Percentiles rank a stretch among this genome's conserved stretches.
Conservation (phyloP, 805 yeast species). For the Osmozyma mogii region DNA sequence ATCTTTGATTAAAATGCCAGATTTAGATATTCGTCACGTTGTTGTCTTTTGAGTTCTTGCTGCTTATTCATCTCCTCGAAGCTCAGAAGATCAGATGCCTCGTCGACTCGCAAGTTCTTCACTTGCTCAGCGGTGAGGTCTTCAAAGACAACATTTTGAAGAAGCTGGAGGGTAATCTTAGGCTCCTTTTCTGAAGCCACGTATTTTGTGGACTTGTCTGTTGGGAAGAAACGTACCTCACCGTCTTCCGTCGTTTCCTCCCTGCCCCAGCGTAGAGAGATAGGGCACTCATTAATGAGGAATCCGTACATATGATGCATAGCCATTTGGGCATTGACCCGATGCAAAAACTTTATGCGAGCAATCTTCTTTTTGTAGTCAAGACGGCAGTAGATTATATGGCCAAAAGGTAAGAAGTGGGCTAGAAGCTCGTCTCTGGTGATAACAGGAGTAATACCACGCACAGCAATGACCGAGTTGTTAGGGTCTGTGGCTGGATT, state of each 20-base stretch:
- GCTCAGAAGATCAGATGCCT: conserved; percentile 12
- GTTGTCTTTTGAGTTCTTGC: conserved; percentile 2
- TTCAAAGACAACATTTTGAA: conserved; percentile 14
- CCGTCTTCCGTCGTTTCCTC: conserved; percentile 8
- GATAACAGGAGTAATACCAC: conserved; percentile 53
- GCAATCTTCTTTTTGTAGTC: conserved; percentile 17
- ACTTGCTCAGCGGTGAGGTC: conserved; percentile 8
- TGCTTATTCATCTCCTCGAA: conserved; percentile 13
- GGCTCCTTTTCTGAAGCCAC: conserved; percentile 14
- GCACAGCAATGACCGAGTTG: conserved; percentile 69
- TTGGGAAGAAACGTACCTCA: conserved; percentile 4
- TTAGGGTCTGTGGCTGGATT: conserved; percentile 70
- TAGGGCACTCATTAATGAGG: conserved; percentile 20
- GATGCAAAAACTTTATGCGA: conserved; percentile 18
- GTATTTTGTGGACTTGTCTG: conserved; percentile 7
- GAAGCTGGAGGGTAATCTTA: conserved; percentile 11
- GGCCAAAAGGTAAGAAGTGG: conserved; percentile 61
- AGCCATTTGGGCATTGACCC: conserved; percentile 32
- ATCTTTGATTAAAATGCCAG: conserved; percentile 5
- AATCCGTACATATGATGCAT: conserved; percentile 24
- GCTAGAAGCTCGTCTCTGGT: conserved; percentile 55
- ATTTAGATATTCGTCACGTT: conserved; percentile 4
- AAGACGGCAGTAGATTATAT: conserved; percentile 19
- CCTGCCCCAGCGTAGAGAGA: conserved; percentile 27
- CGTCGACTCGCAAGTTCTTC: conserved; percentile 7